A percentile compares a stretch with the other conserved stretches of the same genome.
These are phyloP conservation scores for Perkinsela sp. DNA, from an alignment of 208 protist species.

Conservation along the genomic window DNA sequence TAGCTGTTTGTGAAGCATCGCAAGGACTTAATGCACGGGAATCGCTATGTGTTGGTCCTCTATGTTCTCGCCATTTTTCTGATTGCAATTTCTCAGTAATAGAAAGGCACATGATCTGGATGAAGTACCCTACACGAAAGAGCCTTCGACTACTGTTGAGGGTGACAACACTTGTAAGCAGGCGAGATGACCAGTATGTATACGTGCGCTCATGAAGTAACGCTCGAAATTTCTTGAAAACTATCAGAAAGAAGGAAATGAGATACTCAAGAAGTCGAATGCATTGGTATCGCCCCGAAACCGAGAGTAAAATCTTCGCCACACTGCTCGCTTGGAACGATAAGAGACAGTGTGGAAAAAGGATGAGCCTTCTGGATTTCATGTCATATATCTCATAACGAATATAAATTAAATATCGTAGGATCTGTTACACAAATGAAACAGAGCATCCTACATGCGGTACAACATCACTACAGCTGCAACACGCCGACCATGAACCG, in stretches of 20 bases:
- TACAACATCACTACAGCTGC: too few relatives aligned
- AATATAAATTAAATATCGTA: too few relatives aligned
- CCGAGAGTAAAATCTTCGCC: neutral
- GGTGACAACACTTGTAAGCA: neutral
- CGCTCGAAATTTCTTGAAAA: neutral
- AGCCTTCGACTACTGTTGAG: neutral
- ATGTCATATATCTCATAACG: too few relatives aligned
- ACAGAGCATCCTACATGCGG: too few relatives aligned
- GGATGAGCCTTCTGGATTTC: too few relatives aligned
- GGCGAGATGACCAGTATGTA: neutral
- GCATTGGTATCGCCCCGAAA: neutral
- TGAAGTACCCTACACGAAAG: neutral
- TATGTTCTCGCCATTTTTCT: too few relatives aligned
- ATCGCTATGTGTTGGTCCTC: neutral
- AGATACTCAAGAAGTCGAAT: neutral
- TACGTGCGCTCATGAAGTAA: neutral
- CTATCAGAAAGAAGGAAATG: neutral
- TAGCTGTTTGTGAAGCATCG: neutral
- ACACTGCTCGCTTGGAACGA: neutral
- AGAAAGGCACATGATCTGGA: neutral
- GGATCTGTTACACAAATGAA: too few relatives aligned
- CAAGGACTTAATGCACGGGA: neutral
- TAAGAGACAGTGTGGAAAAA: neutral
- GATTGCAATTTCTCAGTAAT: neutral
- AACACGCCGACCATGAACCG: too few relatives aligned